Evolutionary conservation across 129 eudicot genomes (phyloP).

Genomic region (Tagetes patula): DNA sequence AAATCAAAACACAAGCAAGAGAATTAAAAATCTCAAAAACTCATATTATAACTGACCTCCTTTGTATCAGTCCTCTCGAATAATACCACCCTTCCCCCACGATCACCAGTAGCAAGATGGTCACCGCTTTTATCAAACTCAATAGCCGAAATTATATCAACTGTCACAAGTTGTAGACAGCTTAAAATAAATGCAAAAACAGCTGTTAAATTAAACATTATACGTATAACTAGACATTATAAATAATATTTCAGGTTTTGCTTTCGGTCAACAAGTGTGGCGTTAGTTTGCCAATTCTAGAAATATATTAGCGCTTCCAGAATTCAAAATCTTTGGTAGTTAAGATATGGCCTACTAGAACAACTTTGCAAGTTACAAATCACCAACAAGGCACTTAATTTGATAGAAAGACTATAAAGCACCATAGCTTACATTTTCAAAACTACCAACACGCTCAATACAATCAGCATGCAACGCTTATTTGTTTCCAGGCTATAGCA

Average conservation of each 20-base stretch:
- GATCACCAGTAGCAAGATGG: conserved; percentile 99
- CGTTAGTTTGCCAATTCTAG: conserved; percentile 13
- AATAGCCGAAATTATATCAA: conserved; percentile 97
- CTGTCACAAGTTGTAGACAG: conserved; percentile 42
- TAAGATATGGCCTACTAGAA: conserved; percentile 7
- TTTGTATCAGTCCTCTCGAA: conserved; percentile 94
- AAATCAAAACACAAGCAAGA: background rate
- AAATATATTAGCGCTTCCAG: conserved; percentile 5
- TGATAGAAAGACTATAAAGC: background rate
- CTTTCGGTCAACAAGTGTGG: conserved; percentile 16
- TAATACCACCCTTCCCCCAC: conserved; percentile 98
- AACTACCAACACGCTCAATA: background rate
- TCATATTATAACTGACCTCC: conserved; percentile 55
- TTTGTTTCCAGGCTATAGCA: conserved; percentile 9
- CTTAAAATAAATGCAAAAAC: conserved; percentile 7
- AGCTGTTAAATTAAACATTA: background rate
- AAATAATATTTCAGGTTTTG: background rate
- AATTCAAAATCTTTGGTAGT: conserved; percentile 4
- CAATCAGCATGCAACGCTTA: background rate
- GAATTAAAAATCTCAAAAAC: background rate
- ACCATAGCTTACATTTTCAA: background rate
- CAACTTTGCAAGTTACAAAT: background rate
- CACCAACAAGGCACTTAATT: conserved; percentile 4
- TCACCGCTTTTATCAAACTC: conserved; percentile 99
- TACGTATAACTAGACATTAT: background rate